Evolutionary conservation across 2,329 filamentous ascomycete species (phyloP).

Genomic region (Trichoderma endophyticum): DNA sequence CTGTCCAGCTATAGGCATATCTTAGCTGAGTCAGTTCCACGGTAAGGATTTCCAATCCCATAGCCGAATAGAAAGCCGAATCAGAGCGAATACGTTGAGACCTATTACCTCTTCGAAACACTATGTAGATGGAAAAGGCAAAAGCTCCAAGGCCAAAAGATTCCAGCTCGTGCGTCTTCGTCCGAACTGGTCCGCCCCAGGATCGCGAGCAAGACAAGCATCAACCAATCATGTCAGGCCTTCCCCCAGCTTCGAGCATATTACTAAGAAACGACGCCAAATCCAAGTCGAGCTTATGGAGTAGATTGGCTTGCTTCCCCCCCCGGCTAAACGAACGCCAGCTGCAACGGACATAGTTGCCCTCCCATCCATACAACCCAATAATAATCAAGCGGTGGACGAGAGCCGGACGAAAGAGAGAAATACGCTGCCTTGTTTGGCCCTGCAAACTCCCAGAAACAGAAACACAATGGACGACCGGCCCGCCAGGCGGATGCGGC

Average conservation of each 20-base stretch:
- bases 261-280: slow-evolving; percentile 1
- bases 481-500: slow-evolving; percentile 29
- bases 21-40: not conserved
- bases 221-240: not conserved
- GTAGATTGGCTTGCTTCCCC: not conserved
- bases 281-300: not conserved
- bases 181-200: slow-evolving; percentile 6
- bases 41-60: not conserved
- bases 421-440: not conserved
- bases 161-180: not conserved
- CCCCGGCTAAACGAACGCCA: not conserved
- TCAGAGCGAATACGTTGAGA: not conserved
- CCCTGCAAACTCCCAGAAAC: not conserved
- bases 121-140: not conserved
- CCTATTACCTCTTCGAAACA: not conserved
- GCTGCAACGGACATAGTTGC: not conserved
- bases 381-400: not conserved
- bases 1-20: not conserved
- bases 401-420: not conserved
- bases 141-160: not conserved
- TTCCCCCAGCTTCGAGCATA: not conserved
- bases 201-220: not conserved
- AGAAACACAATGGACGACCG: slow-evolving; percentile 8
- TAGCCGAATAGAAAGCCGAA: not conserved
- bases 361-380: not conserved